phyloP scores from a whole-genome alignment of 257 asterid species.

The Solanum appendiculatum region DNA sequence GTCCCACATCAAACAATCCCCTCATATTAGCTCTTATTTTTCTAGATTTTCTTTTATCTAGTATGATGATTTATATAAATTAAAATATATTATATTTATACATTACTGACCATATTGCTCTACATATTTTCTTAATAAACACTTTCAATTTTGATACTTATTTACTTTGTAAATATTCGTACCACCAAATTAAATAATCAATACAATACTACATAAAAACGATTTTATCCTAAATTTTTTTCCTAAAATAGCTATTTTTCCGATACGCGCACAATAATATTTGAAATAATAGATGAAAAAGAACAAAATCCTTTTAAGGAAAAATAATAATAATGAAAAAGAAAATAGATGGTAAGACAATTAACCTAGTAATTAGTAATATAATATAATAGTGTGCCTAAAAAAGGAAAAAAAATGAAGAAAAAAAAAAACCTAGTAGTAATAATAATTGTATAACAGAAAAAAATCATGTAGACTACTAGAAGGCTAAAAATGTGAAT shows the following conservation, averaged over 20 bases:
- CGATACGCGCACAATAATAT: neutral
- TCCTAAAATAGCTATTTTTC: neutral
- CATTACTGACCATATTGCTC: neutral
- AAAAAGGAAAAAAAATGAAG: too few relatives aligned
- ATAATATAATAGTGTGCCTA: too few relatives aligned
- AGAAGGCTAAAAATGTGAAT: neutral
- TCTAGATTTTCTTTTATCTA: neutral
- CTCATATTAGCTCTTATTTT: neutral
- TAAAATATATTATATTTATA: neutral
- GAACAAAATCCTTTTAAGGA: too few relatives aligned
- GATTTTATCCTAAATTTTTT: neutral
- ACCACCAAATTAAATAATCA: neutral
- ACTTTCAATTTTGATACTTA: neutral
- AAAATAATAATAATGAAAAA: neutral
- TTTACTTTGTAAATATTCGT: neutral
- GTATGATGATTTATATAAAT: neutral
- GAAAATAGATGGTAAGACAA: neutral
- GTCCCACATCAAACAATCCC: neutral
- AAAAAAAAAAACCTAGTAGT: neutral
- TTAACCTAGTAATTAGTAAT: neutral
- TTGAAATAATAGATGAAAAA: too few relatives aligned
- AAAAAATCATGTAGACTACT: neutral
- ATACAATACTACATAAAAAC: neutral
- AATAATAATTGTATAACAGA: neutral
- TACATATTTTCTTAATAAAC: neutral